Conservation (phyloP, 2,329 filamentous ascomycete genomes). For the Chrysoporthe austroafricana region DNA sequence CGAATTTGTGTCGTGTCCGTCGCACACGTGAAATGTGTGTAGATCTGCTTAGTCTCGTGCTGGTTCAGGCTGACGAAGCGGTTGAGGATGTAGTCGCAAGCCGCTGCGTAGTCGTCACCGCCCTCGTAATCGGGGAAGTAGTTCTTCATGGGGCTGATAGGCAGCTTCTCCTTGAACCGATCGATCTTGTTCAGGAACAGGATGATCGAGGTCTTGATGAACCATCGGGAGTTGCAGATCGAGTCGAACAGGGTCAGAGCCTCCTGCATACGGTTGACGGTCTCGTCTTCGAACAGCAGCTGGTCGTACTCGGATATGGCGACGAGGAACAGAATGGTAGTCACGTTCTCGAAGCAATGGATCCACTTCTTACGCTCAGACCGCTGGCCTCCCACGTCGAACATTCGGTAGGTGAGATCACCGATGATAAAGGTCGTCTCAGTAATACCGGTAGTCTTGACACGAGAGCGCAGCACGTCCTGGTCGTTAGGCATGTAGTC, state of each 20-base stretch:
- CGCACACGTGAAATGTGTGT: slow-evolving; percentile 98
- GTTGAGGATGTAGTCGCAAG: slow-evolving; percentile 99
- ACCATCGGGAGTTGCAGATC: slow-evolving; percentile 87
- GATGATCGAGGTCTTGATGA: slow-evolving; percentile 87
- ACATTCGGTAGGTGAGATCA: slow-evolving; percentile 94
- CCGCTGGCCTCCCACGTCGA: slow-evolving; percentile 93
- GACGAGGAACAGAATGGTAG: slow-evolving; percentile 93
- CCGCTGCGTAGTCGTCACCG: slow-evolving; percentile 91
- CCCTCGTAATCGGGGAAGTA: slow-evolving; percentile 93
- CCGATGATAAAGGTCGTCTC: slow-evolving; percentile 96
- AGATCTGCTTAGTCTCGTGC: slow-evolving; percentile 99
- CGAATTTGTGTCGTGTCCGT: slow-evolving; percentile 98
- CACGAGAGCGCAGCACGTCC: slow-evolving; percentile 92
- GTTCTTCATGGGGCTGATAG: slow-evolving; percentile 81
- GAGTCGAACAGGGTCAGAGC: slow-evolving; percentile 85
- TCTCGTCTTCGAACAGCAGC: slow-evolving; percentile 94
- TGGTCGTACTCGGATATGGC: slow-evolving; percentile 98
- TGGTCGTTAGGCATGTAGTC: slow-evolving; percentile 96
- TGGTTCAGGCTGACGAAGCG: slow-evolving; percentile 98
- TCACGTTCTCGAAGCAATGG: slow-evolving; percentile 98
- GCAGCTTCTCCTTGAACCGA: slow-evolving; percentile 84
- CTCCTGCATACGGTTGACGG: slow-evolving; percentile 93
- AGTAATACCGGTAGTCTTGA: slow-evolving; percentile 97
- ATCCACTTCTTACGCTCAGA: slow-evolving; percentile 99
- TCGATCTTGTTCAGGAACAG: slow-evolving; percentile 91